Base-by-base conservation (phyloP, 345 rosid genomes). In the Barbarea vulgaris region DNA sequence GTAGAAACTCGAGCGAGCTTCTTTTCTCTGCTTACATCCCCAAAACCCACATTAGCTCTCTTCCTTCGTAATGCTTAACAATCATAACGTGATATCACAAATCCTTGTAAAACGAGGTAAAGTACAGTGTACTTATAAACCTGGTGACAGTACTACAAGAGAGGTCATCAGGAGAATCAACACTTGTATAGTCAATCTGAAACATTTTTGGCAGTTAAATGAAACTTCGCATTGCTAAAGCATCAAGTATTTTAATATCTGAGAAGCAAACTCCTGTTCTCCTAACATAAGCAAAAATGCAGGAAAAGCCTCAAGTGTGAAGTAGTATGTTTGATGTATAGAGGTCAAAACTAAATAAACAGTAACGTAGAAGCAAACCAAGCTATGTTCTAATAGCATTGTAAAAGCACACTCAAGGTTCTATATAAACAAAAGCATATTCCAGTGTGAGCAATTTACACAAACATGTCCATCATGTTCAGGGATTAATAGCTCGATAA, bases 21-120 rank as follows among this genome's bases (percentile, higher is more conserved):
- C 91, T 92, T 80, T 83, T 71, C 73, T 86, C 87, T 71, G 87
- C 87, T 56, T 81, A 86, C 64, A 87, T 78, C 70, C 92, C 91
- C 33, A 86, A 81, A 52, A 89, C 88, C 77, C 90, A 83, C 81
- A 85, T 34, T 34, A 86, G 72, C 77, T 87, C 94, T 75, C 94
- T 75, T 82, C 90, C 79, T 85, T 91, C 62, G 85, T 89, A 89
- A n/a, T 91, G 57, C 18, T 28, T 25, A 25, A n/a, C 61, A 56
- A 55, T 55, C 56, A 2, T 22, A 51, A 12, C 7, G 18, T 27
- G 19, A 54, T 54, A 14, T 53, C 34, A 13, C n/a, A 25, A 9
- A 53, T 1, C 62, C 61, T 44, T 6, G 3, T 8, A 44, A n/a
- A 44, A n/a, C 17, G n/a, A 14, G 8, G 48, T 44, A 9, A 34